A percentile compares a stretch with the other conserved stretches of the same genome.
phyloP scores from a whole-genome alignment of 768 basidiomycete species.

The Piloderma croceum region DNA sequence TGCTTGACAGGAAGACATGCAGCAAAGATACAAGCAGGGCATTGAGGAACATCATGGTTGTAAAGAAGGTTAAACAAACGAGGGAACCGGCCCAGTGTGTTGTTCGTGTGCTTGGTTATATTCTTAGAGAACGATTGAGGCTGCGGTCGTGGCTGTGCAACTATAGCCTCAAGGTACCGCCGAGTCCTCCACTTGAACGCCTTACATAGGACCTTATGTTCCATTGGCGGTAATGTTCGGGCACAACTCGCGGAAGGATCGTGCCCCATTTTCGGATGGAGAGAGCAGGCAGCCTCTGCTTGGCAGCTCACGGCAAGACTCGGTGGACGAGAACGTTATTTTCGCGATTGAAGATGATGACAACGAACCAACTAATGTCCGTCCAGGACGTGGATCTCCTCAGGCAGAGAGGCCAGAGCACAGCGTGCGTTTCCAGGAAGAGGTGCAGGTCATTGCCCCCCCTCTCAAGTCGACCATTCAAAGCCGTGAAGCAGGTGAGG shows the following conservation, averaged over 20 bases:
- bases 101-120: no score
- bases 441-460: constrained; percentile 63
- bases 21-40: neutral
- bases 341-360: constrained; percentile 53
- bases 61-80: neutral
- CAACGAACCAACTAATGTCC: no score
- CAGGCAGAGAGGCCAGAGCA: constrained; percentile 36
- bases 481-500: constrained; percentile 80
- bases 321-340: constrained; percentile 36
- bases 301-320: constrained; percentile 36
- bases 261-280: constrained; percentile 10
- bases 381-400: constrained; percentile 30
- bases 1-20: neutral
- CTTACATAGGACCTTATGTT: neutral
- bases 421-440: constrained; percentile 60
- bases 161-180: neutral
- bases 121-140: neutral
- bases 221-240: constrained; percentile 9
- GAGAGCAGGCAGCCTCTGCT: constrained; percentile 61
- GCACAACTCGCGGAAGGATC: constrained; percentile 8
- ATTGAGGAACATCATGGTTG: constrained; percentile 13
- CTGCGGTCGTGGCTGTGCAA: neutral
- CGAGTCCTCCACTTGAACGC: neutral
- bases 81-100: constrained; percentile 5
- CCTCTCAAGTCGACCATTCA: constrained; percentile 65